A percentile compares a stretch with the other conserved stretches of the same genome.
These are phyloP conservation scores for Chaetomium fimeti DNA, from an alignment of 495 filamentous ascomycete species.

Conservation along the genomic window DNA sequence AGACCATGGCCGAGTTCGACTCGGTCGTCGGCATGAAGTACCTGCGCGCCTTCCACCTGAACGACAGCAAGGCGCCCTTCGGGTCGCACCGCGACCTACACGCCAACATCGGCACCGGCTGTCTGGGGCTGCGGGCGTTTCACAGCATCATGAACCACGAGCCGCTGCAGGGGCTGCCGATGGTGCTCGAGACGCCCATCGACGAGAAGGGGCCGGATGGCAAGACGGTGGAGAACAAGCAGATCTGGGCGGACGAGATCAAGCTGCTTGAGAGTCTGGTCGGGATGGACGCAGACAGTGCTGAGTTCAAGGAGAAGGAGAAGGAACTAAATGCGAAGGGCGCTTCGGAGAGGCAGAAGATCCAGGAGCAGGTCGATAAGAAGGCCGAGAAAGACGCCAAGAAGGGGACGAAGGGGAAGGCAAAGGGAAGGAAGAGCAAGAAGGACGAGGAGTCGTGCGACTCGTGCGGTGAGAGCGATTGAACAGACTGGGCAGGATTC, in stretches of 20 bases:
- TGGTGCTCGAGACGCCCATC: constrained; percentile 94
- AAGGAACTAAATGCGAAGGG: constrained; percentile 69
- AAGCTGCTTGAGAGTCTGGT: constrained; percentile 87
- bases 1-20: constrained; percentile 74
- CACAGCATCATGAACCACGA: constrained; percentile 85
- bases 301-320: constrained; percentile 58
- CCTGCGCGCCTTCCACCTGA: constrained; percentile 82
- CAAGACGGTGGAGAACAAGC: constrained; percentile 65
- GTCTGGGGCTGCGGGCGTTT: constrained; percentile 84
- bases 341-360: constrained; percentile 63
- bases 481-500: constrained; percentile 27
- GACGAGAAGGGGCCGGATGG: constrained; percentile 59
- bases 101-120: constrained; percentile 91
- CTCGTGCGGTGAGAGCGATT: constrained; percentile 37
- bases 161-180: constrained; percentile 73
- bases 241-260: constrained; percentile 80
- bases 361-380: constrained; percentile 71
- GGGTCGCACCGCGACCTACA: constrained; percentile 78
- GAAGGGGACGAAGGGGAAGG: constrained; percentile 43
- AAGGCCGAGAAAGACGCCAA: constrained; percentile 52
- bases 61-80: constrained; percentile 88
- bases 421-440: constrained; percentile 36
- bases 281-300: constrained; percentile 69
- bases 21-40: constrained; percentile 74
- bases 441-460: constrained; percentile 37